Evolutionary conservation across 1,284 basidiomycete species (phyloP), one percentile per base, ranked within the genome.

Genomic region (Moesziomyces globuligerus): DNA sequence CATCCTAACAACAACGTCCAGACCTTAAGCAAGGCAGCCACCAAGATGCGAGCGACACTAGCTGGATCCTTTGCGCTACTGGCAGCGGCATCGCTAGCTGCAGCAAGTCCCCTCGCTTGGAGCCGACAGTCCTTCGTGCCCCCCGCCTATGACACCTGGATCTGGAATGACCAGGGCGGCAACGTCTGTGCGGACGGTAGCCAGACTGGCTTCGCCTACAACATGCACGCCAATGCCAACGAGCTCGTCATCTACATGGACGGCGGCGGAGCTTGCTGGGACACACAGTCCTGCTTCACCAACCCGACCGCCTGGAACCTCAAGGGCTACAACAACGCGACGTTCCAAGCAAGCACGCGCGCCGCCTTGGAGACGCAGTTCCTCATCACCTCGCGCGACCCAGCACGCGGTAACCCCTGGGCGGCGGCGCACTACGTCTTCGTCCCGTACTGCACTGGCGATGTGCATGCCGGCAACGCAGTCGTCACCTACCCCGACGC

Each of bases 401-500:
- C 56, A 17, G 17, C 47, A 4, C 36, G 47, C 15, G 29, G 34
- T n/a, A 66, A 66, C 8, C 64, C 64, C 0, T 66, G 51, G 48
- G 21, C 40, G 23, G 43, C 42, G 6, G 32, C 64, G 3, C 46
- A 55, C 44, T 48, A 43, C 20, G 48, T 60, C 34, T 66, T 59
- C 20, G 51, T 66, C n/a, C 64, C 56, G 7, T 66, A 66, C 36
- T 66, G 64, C 44, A 66, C 64, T 0, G 64, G 48, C 7, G 64
- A 66, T 26, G 24, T 66, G 20, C 64, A 66, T 21, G 56, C 36
- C 9, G 62, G 55, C 18, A 37, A 58, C 45, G 41, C 46, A 11
- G 40, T 60, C 21, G 15, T 51, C 17, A 67, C 56, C 1, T 67
- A 67, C 34, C 21, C 48, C 5, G 45, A 40, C 23, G 64, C 64